Conservation (phyloP, 345 rosid species). For the Microcos paniculata region DNA sequence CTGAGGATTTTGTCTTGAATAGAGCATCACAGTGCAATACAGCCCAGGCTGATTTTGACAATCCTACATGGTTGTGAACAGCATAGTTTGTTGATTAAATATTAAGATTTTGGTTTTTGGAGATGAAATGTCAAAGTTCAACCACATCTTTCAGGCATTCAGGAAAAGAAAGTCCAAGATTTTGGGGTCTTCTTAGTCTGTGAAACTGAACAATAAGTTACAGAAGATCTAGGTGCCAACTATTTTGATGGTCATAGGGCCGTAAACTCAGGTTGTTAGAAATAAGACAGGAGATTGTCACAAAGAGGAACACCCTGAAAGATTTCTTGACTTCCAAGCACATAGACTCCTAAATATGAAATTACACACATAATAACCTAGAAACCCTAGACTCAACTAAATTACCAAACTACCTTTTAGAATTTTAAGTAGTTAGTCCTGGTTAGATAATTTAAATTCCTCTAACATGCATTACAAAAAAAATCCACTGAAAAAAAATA, state of each 20-base stretch:
- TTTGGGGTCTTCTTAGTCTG: neutral
- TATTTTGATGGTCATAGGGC: neutral
- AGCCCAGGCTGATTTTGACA: neutral
- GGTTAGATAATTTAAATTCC: neutral
- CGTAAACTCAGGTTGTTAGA: neutral
- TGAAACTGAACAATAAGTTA: neutral
- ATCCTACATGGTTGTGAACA: neutral
- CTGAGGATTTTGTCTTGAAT: neutral
- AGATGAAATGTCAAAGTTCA: neutral
- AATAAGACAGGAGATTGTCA: neutral
- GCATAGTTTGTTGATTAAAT: neutral
- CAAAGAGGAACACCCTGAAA: neutral
- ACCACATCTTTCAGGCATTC: neutral
- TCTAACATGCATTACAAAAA: neutral
- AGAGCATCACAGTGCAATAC: neutral
- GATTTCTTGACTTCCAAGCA: neutral
- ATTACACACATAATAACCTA: neutral
- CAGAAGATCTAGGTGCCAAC: neutral
- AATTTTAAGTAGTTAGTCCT: neutral
- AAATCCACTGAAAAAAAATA: neutral
- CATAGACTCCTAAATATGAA: neutral
- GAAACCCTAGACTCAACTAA: neutral
- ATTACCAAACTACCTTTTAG: neutral
- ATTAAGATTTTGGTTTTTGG: neutral
- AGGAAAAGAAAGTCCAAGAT: neutral